Evolutionary conservation across 1,284 basidiomycete species (phyloP), one percentile per base, ranked within the genome.

Genomic region (Apiotrichum gracile): DNA sequence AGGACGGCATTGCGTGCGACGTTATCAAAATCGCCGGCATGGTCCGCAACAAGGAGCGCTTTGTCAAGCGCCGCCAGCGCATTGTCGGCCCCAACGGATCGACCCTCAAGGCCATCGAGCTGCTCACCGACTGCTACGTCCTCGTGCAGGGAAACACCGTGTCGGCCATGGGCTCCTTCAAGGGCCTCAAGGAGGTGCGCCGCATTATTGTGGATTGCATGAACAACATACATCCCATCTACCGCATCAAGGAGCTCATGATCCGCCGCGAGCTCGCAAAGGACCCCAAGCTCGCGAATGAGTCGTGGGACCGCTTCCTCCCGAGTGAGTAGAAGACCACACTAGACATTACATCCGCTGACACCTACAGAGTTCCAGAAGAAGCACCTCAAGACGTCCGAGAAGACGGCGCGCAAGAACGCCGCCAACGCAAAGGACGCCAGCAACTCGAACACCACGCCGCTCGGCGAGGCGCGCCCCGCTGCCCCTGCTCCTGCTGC

Each of bases 191-290:
- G 73, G 93, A 97, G 72, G 94, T 98, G 5, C 82, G 96, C 52
- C 76, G 93, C 55, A 97, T 98, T 63, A 84, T 99, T 26, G 76
- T 97, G 47, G 96, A 99, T 73, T 99, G 96, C 78, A 96, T 99
- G 91, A 94, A 90, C 78, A 99, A 99, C 70, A 88, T 98, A 48
- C 96, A 99, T 69, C 96, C 96, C 3, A 98, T 99, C 69, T 99
- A 99, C 73, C 86, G 93, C 62, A 99, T 99, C 77, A 99, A 99
- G 89, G 96, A 98, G 77, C 82, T 99, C 44, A 99, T 99, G 96
- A 94, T 99, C 68, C 87, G 91, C 56, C 86, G 94, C 45, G 96
- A 99, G 76, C 82, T 99, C 7, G 92, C 94, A 16, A 97, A 97
- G 77, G 96, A 99, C 68, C 94, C 96, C 4, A 94, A 97, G 69